Evolutionary conservation across 225 moss, liverwort and hornwort species (phyloP).

Genomic region (Straminergon stramineum): DNA sequence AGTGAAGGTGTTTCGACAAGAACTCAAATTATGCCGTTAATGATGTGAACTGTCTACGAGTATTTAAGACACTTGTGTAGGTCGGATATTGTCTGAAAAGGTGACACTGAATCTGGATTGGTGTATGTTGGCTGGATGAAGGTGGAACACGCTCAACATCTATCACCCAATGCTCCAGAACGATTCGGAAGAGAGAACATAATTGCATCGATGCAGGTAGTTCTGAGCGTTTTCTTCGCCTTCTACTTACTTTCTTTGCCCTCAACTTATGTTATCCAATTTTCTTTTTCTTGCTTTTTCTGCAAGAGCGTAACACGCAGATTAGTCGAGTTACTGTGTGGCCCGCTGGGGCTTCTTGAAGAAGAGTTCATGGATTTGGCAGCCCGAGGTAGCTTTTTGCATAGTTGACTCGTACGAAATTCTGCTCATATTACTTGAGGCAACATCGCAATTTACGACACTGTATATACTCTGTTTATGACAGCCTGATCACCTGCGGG

Average conservation of each 20-base stretch:
- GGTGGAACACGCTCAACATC: slow-evolving; percentile 88
- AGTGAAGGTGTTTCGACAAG: not conserved
- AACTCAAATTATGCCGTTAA: not conserved
- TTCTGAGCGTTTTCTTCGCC: not conserved
- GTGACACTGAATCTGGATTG: slow-evolving; percentile 6
- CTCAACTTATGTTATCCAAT: not conserved
- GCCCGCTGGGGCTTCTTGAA: not conserved
- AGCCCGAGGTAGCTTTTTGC: not conserved
- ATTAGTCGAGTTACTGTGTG: not conserved
- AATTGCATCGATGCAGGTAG: slow-evolving; percentile 79
- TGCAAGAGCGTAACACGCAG: not conserved
- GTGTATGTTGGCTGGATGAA: slow-evolving; percentile 11
- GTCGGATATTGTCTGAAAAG: not conserved
- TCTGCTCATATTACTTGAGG: not conserved
- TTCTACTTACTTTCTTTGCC: not conserved
- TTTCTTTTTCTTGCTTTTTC: not conserved
- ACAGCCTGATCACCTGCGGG: slow-evolving; percentile 77
- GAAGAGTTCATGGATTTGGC: not conserved
- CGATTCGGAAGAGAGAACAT: slow-evolving; percentile 58
- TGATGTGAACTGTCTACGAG: not conserved
- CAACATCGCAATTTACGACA: not conserved
- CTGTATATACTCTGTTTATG: not conserved
- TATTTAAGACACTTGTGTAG: not conserved
- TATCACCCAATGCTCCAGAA: slow-evolving; percentile 53
- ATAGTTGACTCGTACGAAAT: not conserved